Conservation (phyloP, 148 eudicot species). For the Chenopodium berlandieri region DNA sequence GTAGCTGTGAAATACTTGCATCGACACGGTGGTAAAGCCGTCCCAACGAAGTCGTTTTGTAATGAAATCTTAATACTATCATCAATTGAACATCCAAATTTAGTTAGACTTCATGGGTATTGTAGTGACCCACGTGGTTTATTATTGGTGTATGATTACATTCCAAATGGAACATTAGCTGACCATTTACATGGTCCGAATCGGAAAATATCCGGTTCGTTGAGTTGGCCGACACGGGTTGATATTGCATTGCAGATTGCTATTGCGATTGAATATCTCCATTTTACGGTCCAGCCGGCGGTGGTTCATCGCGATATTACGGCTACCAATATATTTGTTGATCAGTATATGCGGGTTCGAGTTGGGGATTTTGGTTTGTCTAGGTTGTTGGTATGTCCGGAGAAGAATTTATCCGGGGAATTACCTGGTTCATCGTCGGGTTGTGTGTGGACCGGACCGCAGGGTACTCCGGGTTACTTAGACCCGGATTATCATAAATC, state of each 20-base stretch:
- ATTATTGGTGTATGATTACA: conserved; percentile 74
- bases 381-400: conserved; percentile 51
- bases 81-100: conserved; percentile 71
- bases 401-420: conserved; percentile 33
- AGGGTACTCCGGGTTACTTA: conserved; percentile 89
- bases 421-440: conserved; percentile 38
- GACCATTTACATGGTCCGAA: conserved; percentile 66
- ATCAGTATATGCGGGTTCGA: conserved; percentile 69
- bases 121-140: conserved; percentile 89
- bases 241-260: conserved; percentile 79
- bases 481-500: conserved; percentile 86
- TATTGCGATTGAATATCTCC: conserved; percentile 73
- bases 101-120: conserved; percentile 82
- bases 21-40: conserved; percentile 36
- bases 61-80: conserved; percentile 80
- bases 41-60: conserved; percentile 68
- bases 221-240: conserved; percentile 61
- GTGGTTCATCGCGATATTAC: conserved; percentile 93
- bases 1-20: conserved; percentile 81
- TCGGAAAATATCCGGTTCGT: conserved; percentile 34
- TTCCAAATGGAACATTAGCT: conserved; percentile 76
- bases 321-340: conserved; percentile 69
- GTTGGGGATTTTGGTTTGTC: conserved; percentile 94
- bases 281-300: conserved; percentile 70
- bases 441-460: conserved; percentile 96